Evolutionary conservation across 805 yeast species (phyloP), one percentile per base, ranked within the genome.

Genomic region (Cyberlindnera americana): DNA sequence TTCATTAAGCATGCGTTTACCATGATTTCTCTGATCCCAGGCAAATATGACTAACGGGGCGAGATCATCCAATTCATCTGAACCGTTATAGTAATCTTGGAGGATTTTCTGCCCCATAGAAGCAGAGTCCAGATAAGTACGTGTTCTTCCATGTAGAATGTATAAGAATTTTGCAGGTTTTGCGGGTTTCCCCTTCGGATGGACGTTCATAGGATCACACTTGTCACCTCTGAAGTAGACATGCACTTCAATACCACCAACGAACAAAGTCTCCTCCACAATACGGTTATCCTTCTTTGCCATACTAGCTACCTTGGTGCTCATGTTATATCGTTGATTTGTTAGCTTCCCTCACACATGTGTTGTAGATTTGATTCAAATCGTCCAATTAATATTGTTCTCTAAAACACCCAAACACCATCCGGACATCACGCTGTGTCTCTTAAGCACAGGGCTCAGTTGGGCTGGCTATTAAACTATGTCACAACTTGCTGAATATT

Each of bases 21-120:
- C 57, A 30, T 54, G 59, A 36, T 54, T 54, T 39, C 50, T 40
- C 9, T 38, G 47, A 31, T 54, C 59, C 42, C 50, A 54, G 3
- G 47, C 23, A 12, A 53, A 9, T 2, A 53, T 30, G 10, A 51
- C 21, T 5, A 53, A 27, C 3, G 50, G 46, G 10, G 16, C 25
- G 6, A 30, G 15, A 15, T 33, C 40, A 4, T 22, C 18, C 25
- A 6, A 4, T 16, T 17, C 32, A 8, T 17, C 24, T 3, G 12
- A 28, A 6, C 16, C 24, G 6, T 14, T n/a, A 28, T 44, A 38
- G 37, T 39, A 42, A 10, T 24, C 24, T 12, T 28, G 34, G 5
- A 46, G 19, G 8, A 42, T 6, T 25, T 29, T 41, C 33, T 13
- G 12, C 4, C 40, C 46, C 22, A 39, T 27, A 14, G 19, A 29